Evolutionary conservation across 768 basidiomycete genomes (phyloP).

Genomic region (Megacollybia marginata): DNA sequence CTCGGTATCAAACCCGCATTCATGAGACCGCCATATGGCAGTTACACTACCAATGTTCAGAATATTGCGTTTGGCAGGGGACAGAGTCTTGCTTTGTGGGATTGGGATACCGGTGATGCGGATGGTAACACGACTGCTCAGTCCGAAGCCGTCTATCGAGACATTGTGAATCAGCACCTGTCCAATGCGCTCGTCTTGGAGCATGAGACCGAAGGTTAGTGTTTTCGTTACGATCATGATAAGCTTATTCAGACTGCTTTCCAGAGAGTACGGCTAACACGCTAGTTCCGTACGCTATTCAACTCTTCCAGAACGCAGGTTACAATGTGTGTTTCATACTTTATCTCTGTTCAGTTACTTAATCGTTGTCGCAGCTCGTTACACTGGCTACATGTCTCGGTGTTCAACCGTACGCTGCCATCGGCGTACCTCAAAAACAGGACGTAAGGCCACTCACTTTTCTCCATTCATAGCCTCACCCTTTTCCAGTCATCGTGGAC

Average conservation of each 20-base stretch:
- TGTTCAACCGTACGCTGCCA: slow-evolving; percentile 3
- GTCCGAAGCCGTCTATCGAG: not conserved
- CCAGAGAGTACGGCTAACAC: not conserved
- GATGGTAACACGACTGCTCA: not conserved
- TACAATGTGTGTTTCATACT: not conserved
- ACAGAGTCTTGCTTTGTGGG: slow-evolving; percentile 2
- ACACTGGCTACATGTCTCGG: slow-evolving; percentile 1
- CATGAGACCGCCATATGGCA: slow-evolving; percentile 21
- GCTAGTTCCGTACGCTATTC: not conserved
- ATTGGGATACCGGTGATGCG: not conserved
- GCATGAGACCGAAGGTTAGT: not conserved
- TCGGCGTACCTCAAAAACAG: not conserved
- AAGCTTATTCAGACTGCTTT: not conserved
- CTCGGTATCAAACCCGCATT: slow-evolving; percentile 16
- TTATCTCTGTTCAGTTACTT: not conserved
- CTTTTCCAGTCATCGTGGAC: no score
- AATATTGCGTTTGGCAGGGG: not conserved
- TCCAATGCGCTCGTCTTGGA: not conserved
- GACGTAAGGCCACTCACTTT: no score
- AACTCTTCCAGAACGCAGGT: not conserved
- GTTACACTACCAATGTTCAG: slow-evolving; percentile 7
- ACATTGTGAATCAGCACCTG: not conserved
- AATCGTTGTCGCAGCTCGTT: not conserved
- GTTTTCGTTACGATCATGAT: not conserved
- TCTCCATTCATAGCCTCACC: no score